Evolutionary conservation across 495 filamentous ascomycete species (phyloP).

Genomic region (Penicillium angulare): DNA sequence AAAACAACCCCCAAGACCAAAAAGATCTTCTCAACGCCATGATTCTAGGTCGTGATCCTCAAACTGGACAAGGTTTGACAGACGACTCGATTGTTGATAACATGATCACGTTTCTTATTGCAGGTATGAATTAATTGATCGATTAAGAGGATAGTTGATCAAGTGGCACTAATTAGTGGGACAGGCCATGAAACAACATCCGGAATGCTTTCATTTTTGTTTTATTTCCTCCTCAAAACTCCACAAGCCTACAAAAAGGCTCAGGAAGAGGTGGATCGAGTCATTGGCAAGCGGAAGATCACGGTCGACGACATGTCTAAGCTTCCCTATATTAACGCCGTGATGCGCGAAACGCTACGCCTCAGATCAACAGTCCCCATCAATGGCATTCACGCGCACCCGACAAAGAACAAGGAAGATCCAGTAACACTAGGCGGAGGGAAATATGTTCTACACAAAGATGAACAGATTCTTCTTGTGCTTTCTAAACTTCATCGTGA

Average conservation of each 20-base stretch:
- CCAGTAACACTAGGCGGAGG: slow-evolving; percentile 52
- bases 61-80: slow-evolving; percentile 62
- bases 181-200: slow-evolving; percentile 73
- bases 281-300: slow-evolving; percentile 63
- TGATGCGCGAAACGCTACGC: slow-evolving; percentile 70
- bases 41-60: slow-evolving; percentile 63
- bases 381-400: slow-evolving; percentile 41
- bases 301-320: slow-evolving; percentile 66
- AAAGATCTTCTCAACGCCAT: slow-evolving; percentile 72
- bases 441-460: slow-evolving; percentile 59
- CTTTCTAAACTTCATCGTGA: slow-evolving; percentile 64
- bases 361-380: slow-evolving; percentile 58
- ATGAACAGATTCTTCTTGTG: slow-evolving; percentile 55
- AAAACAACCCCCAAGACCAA: slow-evolving; percentile 51
- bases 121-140: slow-evolving; percentile 25
- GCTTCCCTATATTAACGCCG: slow-evolving; percentile 61
- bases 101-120: slow-evolving; percentile 71
- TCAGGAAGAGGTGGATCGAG: slow-evolving; percentile 64
- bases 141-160: neutral
- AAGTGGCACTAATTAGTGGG: slow-evolving; percentile 11
- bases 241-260: slow-evolving; percentile 58
- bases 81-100: slow-evolving; percentile 65
- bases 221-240: slow-evolving; percentile 62
- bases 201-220: slow-evolving; percentile 51
- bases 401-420: slow-evolving; percentile 49